Base-by-base conservation (phyloP, 2,329 filamentous ascomycete genomes). In the Neophaeococcomyces aloes region DNA sequence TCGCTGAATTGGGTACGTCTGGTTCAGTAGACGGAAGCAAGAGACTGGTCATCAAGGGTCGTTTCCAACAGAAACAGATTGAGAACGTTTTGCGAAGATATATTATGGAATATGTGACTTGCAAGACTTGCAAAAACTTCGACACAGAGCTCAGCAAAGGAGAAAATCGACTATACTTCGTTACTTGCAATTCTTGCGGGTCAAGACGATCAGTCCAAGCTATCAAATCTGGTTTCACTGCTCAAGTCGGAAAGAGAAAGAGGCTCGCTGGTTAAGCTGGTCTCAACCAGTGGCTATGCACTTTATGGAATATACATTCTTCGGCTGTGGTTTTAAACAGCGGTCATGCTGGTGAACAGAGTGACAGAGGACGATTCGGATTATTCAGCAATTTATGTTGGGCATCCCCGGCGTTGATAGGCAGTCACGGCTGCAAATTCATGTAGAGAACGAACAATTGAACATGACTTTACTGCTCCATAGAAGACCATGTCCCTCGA, bases 221-320 rank as follows among this genome's bases (percentile, higher is more conserved):
- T 56, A 98, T 98, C 83, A 98, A 98, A 81, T 94, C 87, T 50
- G 91, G 91, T 87, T 98, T 98, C 87, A 93, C 88, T 61, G 91
- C 91, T 67, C 91, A 96, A 71, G 85, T 98, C 67, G 91, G 91
- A 66, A 95, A 95, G 83, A 83, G 91, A 77, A 91, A 81, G 76
- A 93, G 93, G 78, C 83, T 87, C 72, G 78, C 86, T 67, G 83
- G 75, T 67, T 93, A 87, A 75, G 57, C 45, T 45, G 41, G 41
- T 50, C 8, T 8, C 7, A 8, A 34, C n/a, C n/a, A n/a, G n/a
- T n/a, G n/a, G 8, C 15, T 15, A 17, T 34, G 32, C 15, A 15
- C 7, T 8, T 7, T 8, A 7, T 34, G 15, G 17, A 17, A 7
- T 8, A 34, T 11, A 34, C 31, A 15, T 7, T 15, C 31, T n/a